Evolutionary conservation across 1,284 basidiomycete species (phyloP), one percentile per base, ranked within the genome.

Genomic region (Sanghuangporus weigelae): DNA sequence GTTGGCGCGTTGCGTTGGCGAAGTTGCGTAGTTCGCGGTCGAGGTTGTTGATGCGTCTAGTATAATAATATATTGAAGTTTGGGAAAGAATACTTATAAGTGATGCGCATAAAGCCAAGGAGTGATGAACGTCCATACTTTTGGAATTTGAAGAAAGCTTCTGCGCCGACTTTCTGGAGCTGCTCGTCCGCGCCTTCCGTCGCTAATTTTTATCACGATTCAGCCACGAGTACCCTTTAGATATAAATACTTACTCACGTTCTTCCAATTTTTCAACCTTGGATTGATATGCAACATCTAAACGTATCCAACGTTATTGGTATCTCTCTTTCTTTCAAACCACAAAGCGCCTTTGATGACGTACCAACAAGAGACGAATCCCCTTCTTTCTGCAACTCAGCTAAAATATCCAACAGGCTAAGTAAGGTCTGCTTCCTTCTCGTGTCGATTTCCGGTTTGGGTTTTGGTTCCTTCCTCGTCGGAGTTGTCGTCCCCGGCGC

Each of bases 1-100:
- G 77, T 71, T 87, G 87, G 42, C 87, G 83, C 11, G 86, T 81
- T n/a, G 87, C 85, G 68, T 88, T 87, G 49, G 86, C 84, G 69
- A 89, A 89, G 72, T 87, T 89, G 44, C 86, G 80, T 67, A 86
- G 86, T 77, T 88, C 85, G 72, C 83, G 84, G 72, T 89, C 87
- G 10, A 89, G 75, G 65, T 79, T 82, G 66, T 81, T 82, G 58
- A 88, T 80, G 42, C 81, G 78, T 69, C 85, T 87, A 63, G 44
- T 53, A 59, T 23, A 48, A 59, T 58, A 54, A 48, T 46, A n/a
- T 12, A 59, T 7, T 3, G 14, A 42, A 49, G 31, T 60, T 16
- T 12, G 5, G 66, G 26, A 5, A 31, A 31, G 3, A 31, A 31
- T 31, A 4, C 26, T 4, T 31, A 31, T 31, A 31, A 31, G 26